Conservation (phyloP, 2,329 filamentous ascomycete genomes). For the Paecilomyces dactylethromorphus region DNA sequence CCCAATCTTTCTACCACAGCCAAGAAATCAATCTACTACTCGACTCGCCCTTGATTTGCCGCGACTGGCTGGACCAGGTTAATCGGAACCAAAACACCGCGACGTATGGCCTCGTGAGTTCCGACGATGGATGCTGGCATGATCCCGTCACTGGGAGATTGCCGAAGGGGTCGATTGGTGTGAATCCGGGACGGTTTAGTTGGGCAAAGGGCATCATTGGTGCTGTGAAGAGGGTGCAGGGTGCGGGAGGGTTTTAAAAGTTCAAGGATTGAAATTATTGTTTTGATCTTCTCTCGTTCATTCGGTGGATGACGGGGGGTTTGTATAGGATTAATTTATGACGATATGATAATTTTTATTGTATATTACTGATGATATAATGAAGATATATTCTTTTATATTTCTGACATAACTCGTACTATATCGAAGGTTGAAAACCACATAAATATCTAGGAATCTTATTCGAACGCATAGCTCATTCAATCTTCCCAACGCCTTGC, state of each 20-base stretch:
- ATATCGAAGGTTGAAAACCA: too few species aligned
- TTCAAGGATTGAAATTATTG: too few species aligned
- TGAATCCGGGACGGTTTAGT: slow-evolving; percentile 49
- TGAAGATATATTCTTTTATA: background rate
- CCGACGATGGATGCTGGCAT: slow-evolving; percentile 57
- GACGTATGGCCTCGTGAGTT: slow-evolving; percentile 48
- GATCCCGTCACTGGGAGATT: slow-evolving; percentile 43
- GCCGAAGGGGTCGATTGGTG: slow-evolving; percentile 45
- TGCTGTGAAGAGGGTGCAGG: slow-evolving; percentile 52
- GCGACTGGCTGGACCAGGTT: slow-evolving; percentile 56
- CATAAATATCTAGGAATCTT: background rate
- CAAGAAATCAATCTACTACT: slow-evolving; percentile 74
- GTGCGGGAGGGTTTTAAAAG: slow-evolving; percentile 47
- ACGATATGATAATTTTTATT: too few species aligned
- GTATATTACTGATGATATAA: background rate
- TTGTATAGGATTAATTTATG: too few species aligned
- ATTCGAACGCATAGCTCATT: slow-evolving; percentile 13
- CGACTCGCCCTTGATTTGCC: slow-evolving; percentile 57
- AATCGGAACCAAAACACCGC: slow-evolving; percentile 62
- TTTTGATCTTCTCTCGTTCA: too few species aligned
- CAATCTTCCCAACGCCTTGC: slow-evolving; percentile 51
- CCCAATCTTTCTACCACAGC: slow-evolving; percentile 70
- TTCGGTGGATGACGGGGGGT: background rate
- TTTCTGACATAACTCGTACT: background rate
- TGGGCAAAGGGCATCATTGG: slow-evolving; percentile 55